Evolutionary conservation across 1,284 basidiomycete genomes (phyloP).

Genomic region (Ganoderma resinaceum): DNA sequence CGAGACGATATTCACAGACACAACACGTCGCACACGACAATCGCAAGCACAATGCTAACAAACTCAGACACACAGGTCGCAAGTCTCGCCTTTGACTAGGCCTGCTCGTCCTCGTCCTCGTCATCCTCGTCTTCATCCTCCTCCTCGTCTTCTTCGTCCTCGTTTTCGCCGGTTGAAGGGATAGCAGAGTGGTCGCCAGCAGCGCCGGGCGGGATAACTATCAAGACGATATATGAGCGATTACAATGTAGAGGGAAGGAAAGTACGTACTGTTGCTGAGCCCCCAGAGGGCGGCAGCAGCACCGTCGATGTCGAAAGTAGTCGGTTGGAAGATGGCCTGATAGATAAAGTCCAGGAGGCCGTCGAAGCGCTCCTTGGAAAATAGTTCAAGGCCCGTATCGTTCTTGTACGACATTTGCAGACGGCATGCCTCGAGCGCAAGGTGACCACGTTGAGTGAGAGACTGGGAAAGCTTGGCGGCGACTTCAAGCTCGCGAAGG

Average conservation of each 20-base stretch:
- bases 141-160: conserved; percentile 27
- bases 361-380: background rate
- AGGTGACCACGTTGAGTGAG: background rate
- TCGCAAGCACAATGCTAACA: background rate
- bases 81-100: background rate
- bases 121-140: background rate
- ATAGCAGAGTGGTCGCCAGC: background rate
- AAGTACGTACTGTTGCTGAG: background rate
- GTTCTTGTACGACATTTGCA: background rate
- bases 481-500: background rate
- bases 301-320: too few relatives aligned
- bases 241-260: background rate
- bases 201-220: background rate
- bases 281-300: too few relatives aligned
- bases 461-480: background rate
- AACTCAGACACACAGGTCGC: background rate
- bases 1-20: background rate
- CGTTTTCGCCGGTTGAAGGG: conserved; percentile 6
- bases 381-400: background rate
- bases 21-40: background rate
- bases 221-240: background rate
- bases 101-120: background rate
- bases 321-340: background rate
- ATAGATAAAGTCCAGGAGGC: background rate
- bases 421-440: background rate